Evolutionary conservation across 2,329 filamentous ascomycete species (phyloP), one percentile per base, ranked within the genome.

Genomic region (Hirsutella minnesotensis): DNA sequence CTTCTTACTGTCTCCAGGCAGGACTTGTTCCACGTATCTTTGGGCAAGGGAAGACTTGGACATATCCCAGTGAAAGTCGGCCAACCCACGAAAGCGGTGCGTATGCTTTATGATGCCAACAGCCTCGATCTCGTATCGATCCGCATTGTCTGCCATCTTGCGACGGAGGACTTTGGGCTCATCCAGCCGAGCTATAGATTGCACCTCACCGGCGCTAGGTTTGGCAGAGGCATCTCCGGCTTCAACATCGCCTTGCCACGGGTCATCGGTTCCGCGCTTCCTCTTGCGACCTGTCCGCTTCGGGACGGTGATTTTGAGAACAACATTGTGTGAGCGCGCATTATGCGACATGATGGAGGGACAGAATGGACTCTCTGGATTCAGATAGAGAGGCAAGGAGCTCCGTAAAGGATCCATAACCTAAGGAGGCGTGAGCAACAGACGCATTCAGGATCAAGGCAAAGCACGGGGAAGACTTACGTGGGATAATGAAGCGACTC

Each of bases 241-340:
- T 12, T 65, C 55, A 5, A 62, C 30, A 40, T 68, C 63, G 3
- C 69, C 69, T 34, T 69, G 63, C 56, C 79, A 90, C 0, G 82
- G 79, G 4, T 71, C 81, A 43, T 80, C 59, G 5, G 78, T 79
- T n/a, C 86, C 88, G 51, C 81, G 73, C 65, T 89, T 95, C 45
- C 89, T 77, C 62, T 85, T 94, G 46, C 87, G 77, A 3, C 89
- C 89, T 3, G 88, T 95, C 44, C 86, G 72, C 60, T 81, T 92
- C 0, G 92, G 90, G 1, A 96, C 78, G 0, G 83, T 88, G 43
- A 98, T 73, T 58, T 88, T 89, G 42, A 98, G 70, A 18, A 96
- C 72, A 18, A 96, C 67, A 56, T 95, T 94, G 56, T 88, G 86
- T 9, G 86, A 84, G 18, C 76, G 66, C 27, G 81, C 76, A 56